Base-by-base conservation (phyloP, 352 stramenopile species). In the Globisporangium uncinulatum region DNA sequence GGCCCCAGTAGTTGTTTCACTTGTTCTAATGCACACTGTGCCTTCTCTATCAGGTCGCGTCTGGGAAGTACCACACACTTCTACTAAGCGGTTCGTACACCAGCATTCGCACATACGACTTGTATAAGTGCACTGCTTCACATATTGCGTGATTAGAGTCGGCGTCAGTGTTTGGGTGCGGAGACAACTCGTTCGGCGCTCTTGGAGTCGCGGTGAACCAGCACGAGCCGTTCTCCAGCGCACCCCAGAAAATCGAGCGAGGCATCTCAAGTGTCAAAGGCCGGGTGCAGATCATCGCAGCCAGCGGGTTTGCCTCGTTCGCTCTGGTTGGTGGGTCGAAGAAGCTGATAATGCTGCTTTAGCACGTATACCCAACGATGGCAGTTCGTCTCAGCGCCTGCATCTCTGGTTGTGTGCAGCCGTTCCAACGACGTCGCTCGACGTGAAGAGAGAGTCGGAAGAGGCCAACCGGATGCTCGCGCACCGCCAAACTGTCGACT, bases 61-160 rank as follows among this genome's bases (percentile, higher is more conserved):
- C 79, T 0, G 79, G 83, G 14, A 87, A 87, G 52, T 87, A 89
- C 43, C 83, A 92, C 54, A 88, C 79, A 4, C 58, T 92, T 11
- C 70, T 92, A 53, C 67, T 90, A 11, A 87, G 73, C 43, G 79
- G 79, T 89, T 61, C 0, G 67, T 60, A 31, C 21, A 31, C 51
- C 51, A 15, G 21, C 31, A 10, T 42, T 15, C 31, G 15, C 29
- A 29, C 13, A n/a, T 7, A 6, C 15, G 6, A 31, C 17, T 46
- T 21, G 17, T 46, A 21, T 10, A 21, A n/a, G 7, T 46, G 41
- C 4, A 15, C n/a, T 44, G 41, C 15, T n/a, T 46, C 10, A 47
- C 42, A 14, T 24, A 0, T 24, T 20, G 42, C 24, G 14, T 20
- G 20, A 47, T 6, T 52, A 92, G 79, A 92, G 43, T 89, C 79